Conservation (phyloP, 345 rosid species). For the Murraya paniculata region DNA sequence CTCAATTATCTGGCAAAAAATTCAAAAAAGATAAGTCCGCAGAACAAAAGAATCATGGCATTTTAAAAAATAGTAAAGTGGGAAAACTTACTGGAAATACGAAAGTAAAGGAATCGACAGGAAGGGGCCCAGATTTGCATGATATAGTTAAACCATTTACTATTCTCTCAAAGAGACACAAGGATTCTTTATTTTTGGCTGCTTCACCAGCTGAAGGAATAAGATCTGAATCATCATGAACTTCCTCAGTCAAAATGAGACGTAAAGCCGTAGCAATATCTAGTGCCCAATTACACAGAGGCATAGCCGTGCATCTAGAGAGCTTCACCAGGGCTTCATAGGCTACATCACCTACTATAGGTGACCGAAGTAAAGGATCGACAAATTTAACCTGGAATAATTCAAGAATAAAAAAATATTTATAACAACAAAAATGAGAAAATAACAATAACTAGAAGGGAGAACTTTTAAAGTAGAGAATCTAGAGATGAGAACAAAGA, state of each 20-base stretch:
- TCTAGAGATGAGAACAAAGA: neutral
- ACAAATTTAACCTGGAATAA: slow-evolving; percentile 72
- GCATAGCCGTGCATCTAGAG: slow-evolving; percentile 71
- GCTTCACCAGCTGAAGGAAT: slow-evolving; percentile 43
- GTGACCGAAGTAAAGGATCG: slow-evolving; percentile 79
- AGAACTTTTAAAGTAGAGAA: neutral
- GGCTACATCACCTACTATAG: slow-evolving; percentile 72
- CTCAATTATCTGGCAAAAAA: slow-evolving; percentile 78
- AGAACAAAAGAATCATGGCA: slow-evolving; percentile 8
- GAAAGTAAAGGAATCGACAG: slow-evolving; percentile 91
- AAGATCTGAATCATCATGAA: slow-evolving; percentile 47
- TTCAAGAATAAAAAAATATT: neutral
- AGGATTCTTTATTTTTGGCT: slow-evolving; percentile 40
- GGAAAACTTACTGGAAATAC: slow-evolving; percentile 74
- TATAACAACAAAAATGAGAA: neutral
- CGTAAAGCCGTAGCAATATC: slow-evolving; percentile 95
- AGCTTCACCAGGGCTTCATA: slow-evolving; percentile 84
- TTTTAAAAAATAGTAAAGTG: neutral
- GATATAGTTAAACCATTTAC: slow-evolving; percentile 62
- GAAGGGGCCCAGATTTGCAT: slow-evolving; percentile 90
- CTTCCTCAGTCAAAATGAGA: slow-evolving; percentile 60
- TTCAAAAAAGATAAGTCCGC: slow-evolving; percentile 1
- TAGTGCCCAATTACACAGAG: slow-evolving; percentile 89
- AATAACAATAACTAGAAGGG: neutral
- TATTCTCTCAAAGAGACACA: slow-evolving; percentile 81